Evolutionary conservation across 768 basidiomycete genomes (phyloP).

Genomic region (Termitomyces sp.): DNA sequence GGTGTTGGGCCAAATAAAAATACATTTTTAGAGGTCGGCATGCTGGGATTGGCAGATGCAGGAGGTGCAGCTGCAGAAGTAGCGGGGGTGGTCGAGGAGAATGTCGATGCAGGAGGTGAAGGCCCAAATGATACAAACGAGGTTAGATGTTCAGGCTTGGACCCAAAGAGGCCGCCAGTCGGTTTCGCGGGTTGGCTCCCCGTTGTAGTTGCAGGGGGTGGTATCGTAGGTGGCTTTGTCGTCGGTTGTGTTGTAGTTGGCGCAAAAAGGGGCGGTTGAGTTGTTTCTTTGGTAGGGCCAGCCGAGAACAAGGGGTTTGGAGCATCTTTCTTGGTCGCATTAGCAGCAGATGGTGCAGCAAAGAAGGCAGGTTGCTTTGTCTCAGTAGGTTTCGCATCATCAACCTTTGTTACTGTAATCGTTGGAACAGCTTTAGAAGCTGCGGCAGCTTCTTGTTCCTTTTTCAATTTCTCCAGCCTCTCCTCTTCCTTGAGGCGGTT

Average conservation of each 20-base stretch:
- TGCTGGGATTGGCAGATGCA: neutral
- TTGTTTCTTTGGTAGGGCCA: slow-evolving; percentile 2
- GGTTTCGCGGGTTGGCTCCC: slow-evolving; percentile 10
- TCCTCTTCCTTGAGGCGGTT: slow-evolving; percentile 42
- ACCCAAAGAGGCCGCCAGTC: slow-evolving; percentile 4
- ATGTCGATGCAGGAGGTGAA: neutral
- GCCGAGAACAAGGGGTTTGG: slow-evolving; percentile 2
- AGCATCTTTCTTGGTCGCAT: slow-evolving; percentile 9
- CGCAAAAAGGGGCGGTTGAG: slow-evolving; percentile 7
- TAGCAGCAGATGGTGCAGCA: slow-evolving; percentile 12
- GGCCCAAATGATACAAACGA: slow-evolving; percentile 10
- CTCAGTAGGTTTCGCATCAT: slow-evolving; percentile 18
- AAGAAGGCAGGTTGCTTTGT: slow-evolving; percentile 17
- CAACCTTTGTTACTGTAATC: slow-evolving; percentile 27
- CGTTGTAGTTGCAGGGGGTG: slow-evolving; percentile 3
- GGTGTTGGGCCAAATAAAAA: slow-evolving; percentile 13
- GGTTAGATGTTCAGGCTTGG: slow-evolving; percentile 1
- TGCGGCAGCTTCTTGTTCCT: slow-evolving; percentile 19
- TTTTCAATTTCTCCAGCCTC: slow-evolving; percentile 24
- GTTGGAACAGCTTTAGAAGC: slow-evolving; percentile 20
- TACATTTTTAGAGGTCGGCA: slow-evolving; percentile 8
- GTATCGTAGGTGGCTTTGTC: slow-evolving; percentile 8
- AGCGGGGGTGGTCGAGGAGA: neutral
- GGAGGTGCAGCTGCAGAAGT: neutral
- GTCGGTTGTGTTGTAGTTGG: slow-evolving; percentile 10